A percentile compares a stretch with the other conserved stretches of the same genome.
phyloP scores from a whole-genome alignment of 768 basidiomycete species.

The Candolleomyces aberdarensis region DNA sequence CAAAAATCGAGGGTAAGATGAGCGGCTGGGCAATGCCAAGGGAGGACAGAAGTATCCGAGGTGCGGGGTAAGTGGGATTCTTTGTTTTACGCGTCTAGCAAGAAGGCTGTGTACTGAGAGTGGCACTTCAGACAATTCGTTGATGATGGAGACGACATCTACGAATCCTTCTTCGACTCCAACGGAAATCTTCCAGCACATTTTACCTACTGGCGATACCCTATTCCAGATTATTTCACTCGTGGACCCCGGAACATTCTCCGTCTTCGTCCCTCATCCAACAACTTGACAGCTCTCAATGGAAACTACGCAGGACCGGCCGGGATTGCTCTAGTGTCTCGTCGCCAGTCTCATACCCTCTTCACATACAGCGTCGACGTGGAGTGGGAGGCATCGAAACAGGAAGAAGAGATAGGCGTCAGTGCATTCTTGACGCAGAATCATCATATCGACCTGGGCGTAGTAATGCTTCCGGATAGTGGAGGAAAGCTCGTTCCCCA shows the following conservation, averaged over 20 bases:
- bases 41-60: conserved; percentile 4
- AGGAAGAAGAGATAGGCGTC: conserved; percentile 27
- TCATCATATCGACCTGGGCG: conserved; percentile 15
- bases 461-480: conserved; percentile 11
- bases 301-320: conserved; percentile 23
- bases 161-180: conserved; percentile 14
- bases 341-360: conserved; percentile 27
- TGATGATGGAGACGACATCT: conserved; percentile 19
- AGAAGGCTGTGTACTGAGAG: background rate
- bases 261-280: conserved; percentile 18
- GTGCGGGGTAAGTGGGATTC: conserved; percentile 4
- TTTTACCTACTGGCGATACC: conserved; percentile 27
- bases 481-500: conserved; percentile 8
- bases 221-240: conserved; percentile 18
- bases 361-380: conserved; percentile 24
- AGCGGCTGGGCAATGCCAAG: conserved; percentile 19
- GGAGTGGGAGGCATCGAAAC: conserved; percentile 14
- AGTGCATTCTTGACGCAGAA: conserved; percentile 28
- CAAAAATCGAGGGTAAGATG: conserved; percentile 18
- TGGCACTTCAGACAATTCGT: conserved; percentile 10
- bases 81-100: no score
- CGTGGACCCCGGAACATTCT: conserved; percentile 17
- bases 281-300: conserved; percentile 28
- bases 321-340: conserved; percentile 25
- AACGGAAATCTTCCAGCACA: conserved; percentile 20